Evolutionary conservation across 257 asterid genomes (phyloP).

Genomic region (Lycium barbarum): DNA sequence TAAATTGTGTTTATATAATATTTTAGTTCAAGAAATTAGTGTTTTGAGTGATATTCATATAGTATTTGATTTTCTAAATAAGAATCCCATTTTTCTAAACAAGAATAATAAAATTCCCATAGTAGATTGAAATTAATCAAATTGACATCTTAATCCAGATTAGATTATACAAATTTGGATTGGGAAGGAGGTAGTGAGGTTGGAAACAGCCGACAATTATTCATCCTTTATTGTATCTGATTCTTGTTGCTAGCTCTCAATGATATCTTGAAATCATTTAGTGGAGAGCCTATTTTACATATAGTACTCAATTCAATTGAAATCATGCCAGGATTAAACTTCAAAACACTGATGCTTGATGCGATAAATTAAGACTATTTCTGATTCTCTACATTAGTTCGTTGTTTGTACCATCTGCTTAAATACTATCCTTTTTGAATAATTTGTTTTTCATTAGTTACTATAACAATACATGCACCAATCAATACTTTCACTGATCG

Average conservation of each 20-base stretch:
- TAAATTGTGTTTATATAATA: not conserved
- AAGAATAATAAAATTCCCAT: not conserved
- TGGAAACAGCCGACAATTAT: not conserved
- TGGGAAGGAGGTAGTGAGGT: conserved; percentile 4
- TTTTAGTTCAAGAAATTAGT: not conserved
- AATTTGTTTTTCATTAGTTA: not conserved
- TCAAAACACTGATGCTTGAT: not conserved
- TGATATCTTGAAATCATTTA: conserved; percentile 4
- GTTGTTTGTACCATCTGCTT: not conserved
- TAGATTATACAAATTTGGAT: not conserved
- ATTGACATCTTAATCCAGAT: not conserved
- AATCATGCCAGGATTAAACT: not conserved
- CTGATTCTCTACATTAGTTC: not conserved
- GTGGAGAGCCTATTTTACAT: not conserved
- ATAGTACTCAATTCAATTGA: not conserved
- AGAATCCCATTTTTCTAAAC: too few species aligned
- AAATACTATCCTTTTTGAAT: not conserved
- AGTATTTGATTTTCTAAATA: not conserved
- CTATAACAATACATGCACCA: not conserved
- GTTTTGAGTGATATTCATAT: not conserved
- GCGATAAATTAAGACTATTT: not conserved
- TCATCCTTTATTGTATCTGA: not conserved
- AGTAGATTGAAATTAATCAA: not conserved
- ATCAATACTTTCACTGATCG: not conserved
- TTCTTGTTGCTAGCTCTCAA: not conserved